A percentile compares a stretch with the other conserved stretches of the same genome.
Conservation (phyloP, 2,329 filamentous ascomycete genomes). For the Fusarium kyushuense region DNA sequence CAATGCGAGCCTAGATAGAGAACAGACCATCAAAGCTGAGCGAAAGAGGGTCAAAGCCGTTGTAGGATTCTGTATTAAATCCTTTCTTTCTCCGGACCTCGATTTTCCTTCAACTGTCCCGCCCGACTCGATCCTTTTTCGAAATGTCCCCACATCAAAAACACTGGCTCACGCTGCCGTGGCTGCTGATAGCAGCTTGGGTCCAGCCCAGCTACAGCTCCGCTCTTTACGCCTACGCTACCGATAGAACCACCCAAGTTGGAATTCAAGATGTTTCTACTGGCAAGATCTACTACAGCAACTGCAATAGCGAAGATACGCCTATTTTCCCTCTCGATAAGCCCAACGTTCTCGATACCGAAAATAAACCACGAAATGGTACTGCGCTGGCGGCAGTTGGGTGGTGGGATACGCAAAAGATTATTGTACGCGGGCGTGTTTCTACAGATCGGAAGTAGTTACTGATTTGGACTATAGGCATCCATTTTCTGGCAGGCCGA, state of each 20-base stretch:
- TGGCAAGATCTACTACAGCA: slow-evolving; percentile 4
- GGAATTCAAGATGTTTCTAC: slow-evolving; percentile 2
- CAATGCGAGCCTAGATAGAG: not conserved
- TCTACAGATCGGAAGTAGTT: not conserved
- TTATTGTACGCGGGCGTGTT: not conserved
- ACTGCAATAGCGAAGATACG: slow-evolving; percentile 1
- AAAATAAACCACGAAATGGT: slow-evolving; percentile 2
- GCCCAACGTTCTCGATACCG: slow-evolving; percentile 2
- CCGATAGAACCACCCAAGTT: slow-evolving; percentile 5
- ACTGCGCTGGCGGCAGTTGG: slow-evolving; percentile 2
- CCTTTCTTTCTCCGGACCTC: not conserved
- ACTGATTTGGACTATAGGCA: not conserved
- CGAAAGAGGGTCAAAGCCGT: not conserved
- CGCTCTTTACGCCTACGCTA: slow-evolving; percentile 3
- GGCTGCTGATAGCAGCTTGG: slow-evolving; percentile 1
- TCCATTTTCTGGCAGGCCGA: slow-evolving; percentile 4
- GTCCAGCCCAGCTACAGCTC: not conserved
- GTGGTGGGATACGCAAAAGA: slow-evolving; percentile 5
- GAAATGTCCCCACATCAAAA: slow-evolving; percentile 6
- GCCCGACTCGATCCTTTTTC: not conserved
- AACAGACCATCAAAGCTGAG: not conserved
- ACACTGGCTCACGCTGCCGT: not conserved
- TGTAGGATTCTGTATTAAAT: slow-evolving; percentile 6
- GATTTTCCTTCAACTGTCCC: not conserved
- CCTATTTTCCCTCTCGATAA: slow-evolving; percentile 8